Base-by-base conservation (phyloP, 371 early-diverging fungal species). In the Apophysomyces sp. region DNA sequence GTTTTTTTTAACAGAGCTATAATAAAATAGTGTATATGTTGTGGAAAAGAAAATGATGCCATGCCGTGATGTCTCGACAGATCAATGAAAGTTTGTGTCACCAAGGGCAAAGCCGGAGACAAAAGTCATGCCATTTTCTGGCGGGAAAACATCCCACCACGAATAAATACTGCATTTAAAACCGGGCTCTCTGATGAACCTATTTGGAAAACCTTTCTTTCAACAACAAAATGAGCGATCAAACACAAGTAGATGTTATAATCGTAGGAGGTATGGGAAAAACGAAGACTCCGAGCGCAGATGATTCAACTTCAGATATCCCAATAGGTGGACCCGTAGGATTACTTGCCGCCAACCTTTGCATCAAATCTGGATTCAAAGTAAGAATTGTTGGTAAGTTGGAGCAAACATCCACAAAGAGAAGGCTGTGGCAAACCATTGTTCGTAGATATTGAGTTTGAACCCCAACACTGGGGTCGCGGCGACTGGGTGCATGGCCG, bases 401-500 rank as follows among this genome's bases (percentile, higher is more conserved):
- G n/a, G 1, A n/a, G 3, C 4, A 21, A 44, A 6, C 2, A 4
- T 0, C 21, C 0, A 44, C 0, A 9, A 54, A 21, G 29, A 26
- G 28, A 5, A n/a, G 0, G 8, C 0, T 54, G 21, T n/a, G 11
- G 16, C 8, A 18, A 16, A 28, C 55, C 11, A 28, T 54, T 16
- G 11, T 54, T 2, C 18, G 21, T 21, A 44, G 49, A 44, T 44
- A 69, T 77, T 16, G 80, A 77, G 52, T 65, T 62, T 49, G 73
- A 76, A 44, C 80, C 80, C 9, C 76, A 76, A 27, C 80, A 79
- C 57, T 79, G 80, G 80, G 80, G 80, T 26, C 63, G 80, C 57
- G 80, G 80, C 40, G 80, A 79, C 32, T 76, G 77, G 77, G 73
- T 79, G 30, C 77, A 76, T 44, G 80, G 80, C 0, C 74, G 80